Base-by-base conservation (phyloP, 2,329 filamentous ascomycete genomes). In the Trichoderma hamatum region DNA sequence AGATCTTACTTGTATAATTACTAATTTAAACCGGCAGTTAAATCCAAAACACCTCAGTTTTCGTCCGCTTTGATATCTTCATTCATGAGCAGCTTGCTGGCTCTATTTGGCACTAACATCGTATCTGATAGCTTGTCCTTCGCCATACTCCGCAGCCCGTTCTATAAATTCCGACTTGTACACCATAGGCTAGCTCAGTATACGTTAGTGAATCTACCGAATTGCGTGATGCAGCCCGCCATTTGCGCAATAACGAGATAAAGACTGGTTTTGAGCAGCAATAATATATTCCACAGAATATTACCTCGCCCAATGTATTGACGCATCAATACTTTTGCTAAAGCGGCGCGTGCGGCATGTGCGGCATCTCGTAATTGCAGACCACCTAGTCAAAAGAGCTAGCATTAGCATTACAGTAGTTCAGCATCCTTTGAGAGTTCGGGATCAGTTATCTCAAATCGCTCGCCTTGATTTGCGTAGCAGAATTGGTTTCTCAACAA, bases 271-370 rank as follows among this genome's bases (percentile, higher is more conserved):
- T 28, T 11, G 13, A 34, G 13, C 11, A 34, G 43, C 28, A 24
- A 19, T 16, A 10, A 51, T n/a, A 16, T 19, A 36, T n/a, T 34
- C 9, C n/a, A n/a, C 7, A 9, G 19, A 43, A 2, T 1, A n/a
- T 43, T 10, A 43, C n/a, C n/a, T 43, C 39, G 19, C n/a, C n/a
- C 39, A 43, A 43, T n/a, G 6, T 19, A 62, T 51, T 14, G 24
- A 51, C 2, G n/a, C 13, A 21, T 51, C 11, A 34, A 36, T 21
- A 51, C 21, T 62, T 46, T 14, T n/a, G 19, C 13, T n/a, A 34
- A 26, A 24, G 59, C 59, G 59, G 59, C 59, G 43, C 43, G 28
- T 62, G 59, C 59, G 59, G 59, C 39, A 34, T 62, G 16, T 62
- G 59, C 59, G 59, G 43, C 59, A 51, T n/a, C 14, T 49, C 51